phyloP scores from a whole-genome alignment of 2,329 filamentous ascomycete genomes.

The Trichophyton verrucosum region DNA sequence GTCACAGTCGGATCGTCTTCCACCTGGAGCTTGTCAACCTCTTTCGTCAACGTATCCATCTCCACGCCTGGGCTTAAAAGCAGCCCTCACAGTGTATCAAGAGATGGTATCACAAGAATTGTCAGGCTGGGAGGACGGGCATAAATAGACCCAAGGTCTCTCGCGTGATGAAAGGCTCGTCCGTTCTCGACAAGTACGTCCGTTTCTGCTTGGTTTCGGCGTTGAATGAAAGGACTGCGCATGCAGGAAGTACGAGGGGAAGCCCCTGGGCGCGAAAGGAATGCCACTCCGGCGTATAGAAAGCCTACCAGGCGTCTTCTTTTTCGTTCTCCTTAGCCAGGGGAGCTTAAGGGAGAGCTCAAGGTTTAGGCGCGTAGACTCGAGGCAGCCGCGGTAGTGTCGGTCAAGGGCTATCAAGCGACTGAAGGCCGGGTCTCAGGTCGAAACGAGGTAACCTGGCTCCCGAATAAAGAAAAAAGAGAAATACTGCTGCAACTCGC shows the following conservation, averaged over 20 bases:
- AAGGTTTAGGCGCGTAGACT: background rate
- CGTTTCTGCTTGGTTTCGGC: background rate
- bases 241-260: background rate
- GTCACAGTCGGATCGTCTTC: constrained; percentile 8
- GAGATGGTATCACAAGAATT: background rate
- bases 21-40: constrained; percentile 9
- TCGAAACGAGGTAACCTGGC: background rate
- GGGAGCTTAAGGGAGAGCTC: background rate
- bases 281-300: background rate
- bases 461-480: background rate
- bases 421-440: background rate
- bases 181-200: background rate
- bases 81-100: background rate
- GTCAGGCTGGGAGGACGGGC: background rate
- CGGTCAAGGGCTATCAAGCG: background rate
- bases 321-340: background rate
- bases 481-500: background rate
- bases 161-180: background rate
- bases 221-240: background rate
- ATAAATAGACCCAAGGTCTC: background rate
- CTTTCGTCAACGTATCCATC: constrained; percentile 12
- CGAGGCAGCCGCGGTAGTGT: background rate
- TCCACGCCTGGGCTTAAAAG: background rate
- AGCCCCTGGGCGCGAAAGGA: background rate
- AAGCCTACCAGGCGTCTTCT: background rate